phyloP scores from a whole-genome alignment of 768 basidiomycete genomes.

The Goffeauzyma gilvescens region DNA sequence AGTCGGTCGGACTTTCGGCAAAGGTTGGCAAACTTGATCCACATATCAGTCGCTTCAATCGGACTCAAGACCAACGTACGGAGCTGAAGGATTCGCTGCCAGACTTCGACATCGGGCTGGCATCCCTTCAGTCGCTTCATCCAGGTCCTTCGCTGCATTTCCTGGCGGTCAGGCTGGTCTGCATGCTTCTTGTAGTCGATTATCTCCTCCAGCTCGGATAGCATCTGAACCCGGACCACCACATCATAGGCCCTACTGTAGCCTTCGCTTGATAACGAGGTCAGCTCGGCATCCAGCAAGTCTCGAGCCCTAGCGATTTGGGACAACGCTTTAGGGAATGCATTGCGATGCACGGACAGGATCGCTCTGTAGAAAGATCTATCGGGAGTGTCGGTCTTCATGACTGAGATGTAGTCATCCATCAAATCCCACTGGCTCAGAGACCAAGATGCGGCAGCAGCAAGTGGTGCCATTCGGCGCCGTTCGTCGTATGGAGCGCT shows the following conservation, averaged over 20 bases:
- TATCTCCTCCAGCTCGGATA: slow-evolving; percentile 94
- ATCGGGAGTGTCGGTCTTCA: slow-evolving; percentile 84
- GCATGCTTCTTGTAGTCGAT: slow-evolving; percentile 84
- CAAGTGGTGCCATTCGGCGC: slow-evolving; percentile 83
- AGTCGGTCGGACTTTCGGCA: slow-evolving; percentile 90
- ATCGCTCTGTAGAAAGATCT: slow-evolving; percentile 92
- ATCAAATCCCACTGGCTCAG: slow-evolving; percentile 93
- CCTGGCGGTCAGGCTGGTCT: slow-evolving; percentile 83
- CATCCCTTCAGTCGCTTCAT: slow-evolving; percentile 94
- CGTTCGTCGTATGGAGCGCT: slow-evolving; percentile 65
- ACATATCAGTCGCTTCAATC: slow-evolving; percentile 86
- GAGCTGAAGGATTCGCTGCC: slow-evolving; percentile 94
- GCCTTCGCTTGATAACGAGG: slow-evolving; percentile 78
- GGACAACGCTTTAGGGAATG: slow-evolving; percentile 70
- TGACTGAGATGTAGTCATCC: slow-evolving; percentile 87
- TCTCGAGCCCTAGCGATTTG: slow-evolving; percentile 89
- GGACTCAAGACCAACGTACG: slow-evolving; percentile 81
- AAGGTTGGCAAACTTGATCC: slow-evolving; percentile 96
- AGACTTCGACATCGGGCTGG: slow-evolving; percentile 94
- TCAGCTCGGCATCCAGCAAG: slow-evolving; percentile 72
- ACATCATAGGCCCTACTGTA: slow-evolving; percentile 95
- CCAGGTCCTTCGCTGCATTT: slow-evolving; percentile 83
- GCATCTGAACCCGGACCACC: slow-evolving; percentile 93
- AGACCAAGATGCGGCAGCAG: slow-evolving; percentile 92
- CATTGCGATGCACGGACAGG: slow-evolving; percentile 84